Percentiles rank a stretch among this genome's conserved stretches.
Conservation (phyloP, 108 stramenopile genomes). For the Skeletonema costatum region DNA sequence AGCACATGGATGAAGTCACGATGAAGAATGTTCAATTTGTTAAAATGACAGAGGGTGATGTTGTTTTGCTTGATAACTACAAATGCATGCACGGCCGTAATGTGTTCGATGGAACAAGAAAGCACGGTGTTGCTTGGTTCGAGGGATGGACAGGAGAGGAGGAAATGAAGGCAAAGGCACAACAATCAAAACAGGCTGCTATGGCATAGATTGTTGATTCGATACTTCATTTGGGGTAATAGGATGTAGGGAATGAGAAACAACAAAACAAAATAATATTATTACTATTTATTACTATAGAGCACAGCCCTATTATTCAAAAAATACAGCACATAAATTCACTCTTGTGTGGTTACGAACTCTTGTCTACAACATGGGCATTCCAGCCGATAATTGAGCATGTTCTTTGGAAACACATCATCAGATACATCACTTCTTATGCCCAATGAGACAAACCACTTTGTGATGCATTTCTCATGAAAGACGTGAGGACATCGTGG, state of each 20-base stretch:
- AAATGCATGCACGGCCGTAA: conserved; percentile 93
- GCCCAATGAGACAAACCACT: not conserved
- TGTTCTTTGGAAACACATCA: not conserved
- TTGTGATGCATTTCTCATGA: not conserved
- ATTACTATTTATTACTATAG: not conserved
- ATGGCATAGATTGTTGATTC: not conserved
- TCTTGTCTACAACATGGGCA: conserved; percentile 1
- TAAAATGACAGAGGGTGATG: conserved; percentile 89
- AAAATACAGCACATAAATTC: not conserved
- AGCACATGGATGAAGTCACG: conserved; percentile 87
- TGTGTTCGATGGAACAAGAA: conserved; percentile 91
- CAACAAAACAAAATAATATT: not conserved
- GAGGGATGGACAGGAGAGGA: conserved; percentile 92
- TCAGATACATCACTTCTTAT: not conserved
- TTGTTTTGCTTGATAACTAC: conserved; percentile 91
- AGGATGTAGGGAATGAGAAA: not conserved
- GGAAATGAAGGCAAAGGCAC: conserved; percentile 62
- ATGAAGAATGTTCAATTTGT: conserved; percentile 83
- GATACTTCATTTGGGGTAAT: not conserved
- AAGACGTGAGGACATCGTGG: not conserved
- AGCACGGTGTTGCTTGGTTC: conserved; percentile 93
- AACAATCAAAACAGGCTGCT: not conserved
- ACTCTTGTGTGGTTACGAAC: not conserved
- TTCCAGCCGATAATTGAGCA: not conserved
- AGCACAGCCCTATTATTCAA: not conserved